Conservation (phyloP, 2,329 filamentous ascomycete species). For the Niveomyces coronatus region DNA sequence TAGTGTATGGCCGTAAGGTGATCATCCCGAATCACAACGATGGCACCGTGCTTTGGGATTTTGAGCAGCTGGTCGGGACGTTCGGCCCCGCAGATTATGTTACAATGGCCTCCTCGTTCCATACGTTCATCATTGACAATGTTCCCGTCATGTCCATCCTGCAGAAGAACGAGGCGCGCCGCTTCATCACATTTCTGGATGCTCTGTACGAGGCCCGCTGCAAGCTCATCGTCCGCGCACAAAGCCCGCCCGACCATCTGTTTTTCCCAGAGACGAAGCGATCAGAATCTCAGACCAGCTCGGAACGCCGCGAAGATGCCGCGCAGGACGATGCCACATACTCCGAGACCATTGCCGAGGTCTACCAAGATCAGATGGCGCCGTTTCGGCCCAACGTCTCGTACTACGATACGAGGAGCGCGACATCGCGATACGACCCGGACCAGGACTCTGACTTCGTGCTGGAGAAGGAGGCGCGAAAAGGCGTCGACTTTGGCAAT, state of each 20-base stretch:
- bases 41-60: conserved; percentile 55
- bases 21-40: conserved; percentile 45
- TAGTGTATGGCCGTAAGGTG: conserved; percentile 55
- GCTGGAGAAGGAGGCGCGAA: conserved; percentile 20
- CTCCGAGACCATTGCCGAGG: conserved; percentile 44
- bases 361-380: conserved; percentile 66
- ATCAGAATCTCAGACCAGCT: background rate
- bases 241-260: conserved; percentile 57
- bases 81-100: conserved; percentile 78
- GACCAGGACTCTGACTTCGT: conserved; percentile 49
- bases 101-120: conserved; percentile 67
- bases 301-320: conserved; percentile 12
- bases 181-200: conserved; percentile 72
- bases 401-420: conserved; percentile 42
- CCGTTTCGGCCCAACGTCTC: conserved; percentile 74
- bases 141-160: conserved; percentile 56
- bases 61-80: conserved; percentile 54
- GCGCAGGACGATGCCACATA: conserved; percentile 28
- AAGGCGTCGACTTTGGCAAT: conserved; percentile 53
- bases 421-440: conserved; percentile 39
- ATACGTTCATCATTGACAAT: conserved; percentile 64
- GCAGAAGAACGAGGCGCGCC: conserved; percentile 70
- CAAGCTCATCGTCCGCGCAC: conserved; percentile 60
- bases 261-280: conserved; percentile 59
- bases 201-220: conserved; percentile 75